Conservation (phyloP, 1,284 basidiomycete genomes). For the Ganoderma sp. region DNA sequence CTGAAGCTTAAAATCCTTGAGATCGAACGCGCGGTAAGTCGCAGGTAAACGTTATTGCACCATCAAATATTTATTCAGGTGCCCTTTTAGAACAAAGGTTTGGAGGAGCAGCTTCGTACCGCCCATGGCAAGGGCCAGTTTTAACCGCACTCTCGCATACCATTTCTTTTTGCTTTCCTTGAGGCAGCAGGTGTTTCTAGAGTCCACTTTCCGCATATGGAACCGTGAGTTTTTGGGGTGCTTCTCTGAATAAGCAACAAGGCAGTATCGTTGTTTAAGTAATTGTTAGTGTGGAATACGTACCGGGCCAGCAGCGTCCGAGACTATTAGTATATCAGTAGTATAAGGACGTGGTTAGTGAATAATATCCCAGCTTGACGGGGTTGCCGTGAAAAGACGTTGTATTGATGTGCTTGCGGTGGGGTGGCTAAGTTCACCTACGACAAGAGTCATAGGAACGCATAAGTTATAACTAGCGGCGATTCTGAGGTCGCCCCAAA, state of each 20-base stretch:
- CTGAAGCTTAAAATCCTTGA: constrained; percentile 67
- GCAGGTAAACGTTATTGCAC: constrained; percentile 3
- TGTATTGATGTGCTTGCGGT: background rate
- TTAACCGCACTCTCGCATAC: background rate
- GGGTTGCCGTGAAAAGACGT: background rate
- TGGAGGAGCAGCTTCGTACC: constrained; percentile 21
- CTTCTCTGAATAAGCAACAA: background rate
- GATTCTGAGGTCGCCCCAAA: no score
- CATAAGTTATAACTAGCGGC: no score
- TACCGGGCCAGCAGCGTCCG: background rate
- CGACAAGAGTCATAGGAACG: background rate
- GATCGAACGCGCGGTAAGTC: constrained; percentile 65
- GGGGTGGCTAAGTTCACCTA: background rate
- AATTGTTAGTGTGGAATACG: background rate
- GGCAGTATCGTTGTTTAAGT: background rate
- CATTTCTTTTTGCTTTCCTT: background rate
- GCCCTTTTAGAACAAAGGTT: constrained; percentile 19
- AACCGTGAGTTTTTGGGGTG: background rate
- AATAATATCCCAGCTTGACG: background rate
- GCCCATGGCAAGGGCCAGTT: constrained; percentile 1
- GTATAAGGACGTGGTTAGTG: background rate
- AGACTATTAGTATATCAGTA: background rate
- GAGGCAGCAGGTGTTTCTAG: background rate
- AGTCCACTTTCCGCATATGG: background rate
- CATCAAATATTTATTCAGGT: background rate